These are phyloP conservation scores for Parasarocladium wereldwijsianum DNA, from an alignment of 2,329 filamentous ascomycete species.

Conservation along the genomic window DNA sequence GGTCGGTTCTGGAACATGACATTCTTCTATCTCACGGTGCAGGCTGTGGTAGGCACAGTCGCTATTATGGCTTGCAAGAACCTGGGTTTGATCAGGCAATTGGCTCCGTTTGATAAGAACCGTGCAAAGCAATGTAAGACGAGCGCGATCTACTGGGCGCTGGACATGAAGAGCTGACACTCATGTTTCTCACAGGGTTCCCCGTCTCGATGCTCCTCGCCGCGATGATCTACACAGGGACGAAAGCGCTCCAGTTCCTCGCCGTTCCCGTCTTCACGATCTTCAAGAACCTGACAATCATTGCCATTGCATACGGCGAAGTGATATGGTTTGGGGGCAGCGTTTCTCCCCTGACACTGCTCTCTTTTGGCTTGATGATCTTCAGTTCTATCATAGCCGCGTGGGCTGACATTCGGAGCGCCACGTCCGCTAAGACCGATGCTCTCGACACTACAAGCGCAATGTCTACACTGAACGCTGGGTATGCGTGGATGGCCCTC, in stretches of 20 bases:
- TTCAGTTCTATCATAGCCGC: constrained; percentile 78
- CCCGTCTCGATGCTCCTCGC: constrained; percentile 82
- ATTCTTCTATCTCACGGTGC: constrained; percentile 72
- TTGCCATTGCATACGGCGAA: constrained; percentile 87
- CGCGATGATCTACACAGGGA: constrained; percentile 91
- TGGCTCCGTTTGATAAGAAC: constrained; percentile 62
- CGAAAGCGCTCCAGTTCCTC: constrained; percentile 80
- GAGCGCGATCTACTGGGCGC: not conserved
- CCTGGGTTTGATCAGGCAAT: constrained; percentile 60
- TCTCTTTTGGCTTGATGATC: constrained; percentile 88
- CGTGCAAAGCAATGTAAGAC: constrained; percentile 74
- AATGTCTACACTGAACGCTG: constrained; percentile 71
- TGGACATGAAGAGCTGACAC: constrained; percentile 12
- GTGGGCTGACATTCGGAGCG: constrained; percentile 87
- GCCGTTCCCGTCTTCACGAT: constrained; percentile 93
- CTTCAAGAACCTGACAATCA: constrained; percentile 95
- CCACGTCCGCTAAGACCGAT: constrained; percentile 52
- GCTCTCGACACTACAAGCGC: constrained; percentile 10
- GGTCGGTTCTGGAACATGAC: constrained; percentile 78
- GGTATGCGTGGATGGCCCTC: constrained; percentile 87
- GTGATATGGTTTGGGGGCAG: constrained; percentile 89
- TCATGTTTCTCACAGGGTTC: constrained; percentile 47
- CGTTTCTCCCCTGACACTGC: constrained; percentile 67
- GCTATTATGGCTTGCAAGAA: constrained; percentile 77
- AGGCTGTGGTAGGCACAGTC: constrained; percentile 72